Evolutionary conservation across 2,329 filamentous ascomycete genomes (phyloP), one percentile per base, ranked within the genome.

Genomic region (Fusarium kyushuense): DNA sequence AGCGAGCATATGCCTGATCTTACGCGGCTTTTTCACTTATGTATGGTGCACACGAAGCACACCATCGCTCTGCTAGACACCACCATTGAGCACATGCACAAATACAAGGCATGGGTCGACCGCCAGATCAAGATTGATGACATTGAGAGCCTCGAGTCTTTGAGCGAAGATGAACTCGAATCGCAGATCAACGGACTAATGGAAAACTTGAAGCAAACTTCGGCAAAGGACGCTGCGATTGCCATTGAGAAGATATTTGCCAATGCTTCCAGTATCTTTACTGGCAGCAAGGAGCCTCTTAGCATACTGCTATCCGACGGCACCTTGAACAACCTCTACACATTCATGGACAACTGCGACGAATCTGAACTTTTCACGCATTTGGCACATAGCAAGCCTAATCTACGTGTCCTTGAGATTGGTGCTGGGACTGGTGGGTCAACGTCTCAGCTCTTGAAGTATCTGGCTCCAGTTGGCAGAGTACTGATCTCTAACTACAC

Each of bases 381-480:
- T 14, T 6, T 56, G 7, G 36, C 45, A 4, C 54, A 52, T 8
- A 52, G 35, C 14, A 56, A 56, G 27, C 54, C 54, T 3, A 56
- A 56, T 29, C 23, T 56, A 5, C 29, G 54, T 17, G 29, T 56
- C 13, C 35, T 56, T 4, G 54, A 56, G 29, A 56, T 56, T 30
- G 53, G 53, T 19, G 43, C 32, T 16, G 53, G 53, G n/a, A 55
- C 53, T 6, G 53, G 53, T 7, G 54, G 35, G 4, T 56, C 54
- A 8, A 56, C 54, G 3, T 36, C 46, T 7, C 45, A 52, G 16
- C 21, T 52, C 2, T 33, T 56, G 35, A 23, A 35, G 29, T 30
- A 42, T 13, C 10, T 56, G 6, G 21, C 27, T 4, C 54, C 35
- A 12, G 6, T 21, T 16, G 54, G 54, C 11, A 41, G 35, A 17